Evolutionary conservation across 73 alveolate species (phyloP), one percentile per base, ranked within the genome.

Genomic region (Effrenium voratum): DNA sequence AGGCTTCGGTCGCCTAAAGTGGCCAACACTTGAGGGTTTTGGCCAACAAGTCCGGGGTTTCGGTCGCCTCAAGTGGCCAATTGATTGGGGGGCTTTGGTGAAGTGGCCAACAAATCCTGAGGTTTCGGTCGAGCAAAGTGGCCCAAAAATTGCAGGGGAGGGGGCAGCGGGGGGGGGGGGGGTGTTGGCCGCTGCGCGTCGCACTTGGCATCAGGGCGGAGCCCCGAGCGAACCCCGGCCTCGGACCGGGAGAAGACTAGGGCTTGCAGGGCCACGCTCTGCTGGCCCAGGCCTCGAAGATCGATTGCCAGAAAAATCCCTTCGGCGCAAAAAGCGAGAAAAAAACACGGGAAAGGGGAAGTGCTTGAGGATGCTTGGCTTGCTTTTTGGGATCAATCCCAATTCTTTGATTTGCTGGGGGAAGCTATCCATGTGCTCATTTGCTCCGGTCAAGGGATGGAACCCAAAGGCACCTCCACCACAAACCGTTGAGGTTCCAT

Each of bases 201-300:
- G n/a, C n/a, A n/a, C n/a, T n/a, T n/a, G n/a, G n/a, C n/a, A n/a
- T n/a, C n/a, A n/a, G n/a, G n/a, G n/a, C n/a, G n/a, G n/a, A n/a
- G n/a, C n/a, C n/a, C n/a, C n/a, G n/a, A n/a, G n/a, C 77, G 77
- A 34, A 36, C 87, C 38, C 87, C 12, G 40, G n/a, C 95, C 95
- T 88, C 95, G 1, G 95, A 88, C 19, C 95, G 84, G 38, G 86
- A 66, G 50, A 66, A 88, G 55, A 88, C 95, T 52, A 88, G 59
- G 52, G 95, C 95, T 73, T 88, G 95, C 47, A 88, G 22, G 70
- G 95, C 95, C 85, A 88, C 72, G 30, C 86, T 63, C 36, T 88
- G 70, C 85, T 88, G 95, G 22, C 95, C 95, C 24, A 66, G 47
- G 34, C 95, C 95, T 88, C 26, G 70, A 12, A 13, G 84, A 40